Conservation (phyloP, 129 eudicot species). For the Flaveria robusta region DNA sequence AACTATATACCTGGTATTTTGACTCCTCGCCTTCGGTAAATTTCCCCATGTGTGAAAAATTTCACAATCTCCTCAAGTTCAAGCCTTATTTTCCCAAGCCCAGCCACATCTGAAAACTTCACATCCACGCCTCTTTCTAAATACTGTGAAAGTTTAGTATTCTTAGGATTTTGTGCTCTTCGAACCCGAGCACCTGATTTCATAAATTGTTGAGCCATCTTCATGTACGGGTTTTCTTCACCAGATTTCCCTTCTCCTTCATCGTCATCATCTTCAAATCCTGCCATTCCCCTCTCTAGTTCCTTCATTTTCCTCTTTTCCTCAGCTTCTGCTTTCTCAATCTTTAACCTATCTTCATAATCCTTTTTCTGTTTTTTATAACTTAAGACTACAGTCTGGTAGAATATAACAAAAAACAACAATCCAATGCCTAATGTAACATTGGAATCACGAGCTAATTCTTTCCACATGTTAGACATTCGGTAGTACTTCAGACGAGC, state of each 20-base stretch:
- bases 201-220: constrained; percentile 87
- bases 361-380: constrained; percentile 79
- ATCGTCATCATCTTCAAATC: constrained; percentile 48
- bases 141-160: constrained; percentile 60
- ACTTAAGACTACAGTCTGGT: constrained; percentile 65
- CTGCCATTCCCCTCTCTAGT: constrained; percentile 65
- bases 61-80: constrained; percentile 97
- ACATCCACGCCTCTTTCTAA: constrained; percentile 82
- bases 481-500: constrained; percentile 32
- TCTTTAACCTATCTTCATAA: constrained; percentile 83
- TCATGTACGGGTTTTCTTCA: constrained; percentile 70
- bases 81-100: constrained; percentile 88
- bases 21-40: constrained; percentile 95
- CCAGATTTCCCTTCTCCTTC: constrained; percentile 61
- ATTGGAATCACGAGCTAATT: constrained; percentile 50
- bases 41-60: constrained; percentile 93
- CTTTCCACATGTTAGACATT: constrained; percentile 50
- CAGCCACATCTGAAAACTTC: constrained; percentile 96
- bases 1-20: constrained; percentile 77
- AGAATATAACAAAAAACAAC: constrained; percentile 69
- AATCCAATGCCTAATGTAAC: constrained; percentile 53
- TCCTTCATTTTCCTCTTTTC: constrained; percentile 76
- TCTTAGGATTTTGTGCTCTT: constrained; percentile 44
- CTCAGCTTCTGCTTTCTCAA: constrained; percentile 82
- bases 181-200: constrained; percentile 96